A percentile compares a stretch with the other conserved stretches of the same genome.
Evolutionary conservation across 2,329 filamentous ascomycete species (phyloP).

Genomic region (Metarhizium anisopliae): DNA sequence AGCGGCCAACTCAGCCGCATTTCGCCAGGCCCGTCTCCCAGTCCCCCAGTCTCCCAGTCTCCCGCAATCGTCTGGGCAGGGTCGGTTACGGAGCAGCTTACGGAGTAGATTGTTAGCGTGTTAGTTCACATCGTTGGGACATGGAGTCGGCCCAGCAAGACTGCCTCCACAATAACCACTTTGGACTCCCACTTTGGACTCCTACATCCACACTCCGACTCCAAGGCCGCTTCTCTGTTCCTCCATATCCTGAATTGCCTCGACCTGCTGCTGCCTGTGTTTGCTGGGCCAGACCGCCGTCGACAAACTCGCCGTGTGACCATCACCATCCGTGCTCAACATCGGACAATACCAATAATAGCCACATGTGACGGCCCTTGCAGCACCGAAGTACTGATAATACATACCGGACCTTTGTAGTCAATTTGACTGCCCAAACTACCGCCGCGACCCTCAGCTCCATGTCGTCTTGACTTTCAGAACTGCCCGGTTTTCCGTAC

Average conservation of each 20-base stretch:
- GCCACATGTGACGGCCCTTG: neutral
- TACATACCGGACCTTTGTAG: too few species aligned
- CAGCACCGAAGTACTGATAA: too few species aligned
- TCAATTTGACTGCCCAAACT: too few species aligned
- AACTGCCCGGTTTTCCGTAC: neutral
- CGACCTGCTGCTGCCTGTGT: neutral
- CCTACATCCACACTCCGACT: neutral
- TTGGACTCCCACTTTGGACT: neutral
- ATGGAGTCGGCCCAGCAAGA: too few species aligned
- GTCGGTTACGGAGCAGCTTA: neutral
- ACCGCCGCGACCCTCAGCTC: neutral
- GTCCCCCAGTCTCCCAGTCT: too few species aligned
- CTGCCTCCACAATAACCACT: neutral
- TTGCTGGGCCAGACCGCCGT: neutral
- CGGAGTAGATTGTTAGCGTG: neutral
- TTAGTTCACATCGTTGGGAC: neutral
- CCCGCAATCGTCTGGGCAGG: neutral
- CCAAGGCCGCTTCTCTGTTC: neutral
- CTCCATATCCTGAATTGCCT: neutral
- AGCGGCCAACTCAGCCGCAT: neutral
- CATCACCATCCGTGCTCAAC: neutral
- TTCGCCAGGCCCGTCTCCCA: neutral
- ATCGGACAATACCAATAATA: neutral
- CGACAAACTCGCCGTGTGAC: neutral
- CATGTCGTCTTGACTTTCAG: neutral